Evolutionary conservation across 768 basidiomycete species (phyloP), one percentile per base, ranked within the genome.

Genomic region (Chlorophyllum brunneum): DNA sequence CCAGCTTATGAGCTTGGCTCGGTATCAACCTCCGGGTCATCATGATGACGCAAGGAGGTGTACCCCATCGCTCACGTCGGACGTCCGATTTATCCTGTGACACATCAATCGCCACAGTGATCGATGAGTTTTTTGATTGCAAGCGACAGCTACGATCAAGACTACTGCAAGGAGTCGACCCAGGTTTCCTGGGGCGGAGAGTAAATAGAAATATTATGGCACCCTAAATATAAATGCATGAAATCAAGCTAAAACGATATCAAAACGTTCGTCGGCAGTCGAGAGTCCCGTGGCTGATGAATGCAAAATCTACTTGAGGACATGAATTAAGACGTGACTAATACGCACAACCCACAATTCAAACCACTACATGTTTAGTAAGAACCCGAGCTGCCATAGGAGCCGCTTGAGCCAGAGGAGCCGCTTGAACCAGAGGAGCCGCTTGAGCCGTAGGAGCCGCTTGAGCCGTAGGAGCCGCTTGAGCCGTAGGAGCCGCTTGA

Each of bases 151-250:
- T 45, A 39, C 31, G 16, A 18, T 39, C 51, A 53, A 24, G 20
- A 39, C 26, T 31, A 38, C 27, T 22, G 20, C 51, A 58, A 58
- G 41, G 42, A 30, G 38, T 46, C 63, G 57, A 39, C 37, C 36
- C 36, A 30, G 63, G 56, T 38, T 60, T 57, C 66, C 66, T 66
- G 63, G 63, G 59, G 18, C 30, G n/a, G 9, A 37, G 65, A 65
- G 49, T 58, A 59, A 57, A 59, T 58, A 61, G 23, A 62, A 64
- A 56, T 59, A 65, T 65, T 66, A 69, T 68, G 67, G 70, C 66
- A 62, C 68, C 72, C 72, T 71, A 73, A 65, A 65, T 67, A 72
- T 66, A 45, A 52, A 66, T 61, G 69, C 65, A 67, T 65, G 64
- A 65, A 70, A 65, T 69, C 43, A 33, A 41, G 23, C 38, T 34